Conservation (phyloP, 768 basidiomycete species). For the Kwoniella dendrophila region DNA sequence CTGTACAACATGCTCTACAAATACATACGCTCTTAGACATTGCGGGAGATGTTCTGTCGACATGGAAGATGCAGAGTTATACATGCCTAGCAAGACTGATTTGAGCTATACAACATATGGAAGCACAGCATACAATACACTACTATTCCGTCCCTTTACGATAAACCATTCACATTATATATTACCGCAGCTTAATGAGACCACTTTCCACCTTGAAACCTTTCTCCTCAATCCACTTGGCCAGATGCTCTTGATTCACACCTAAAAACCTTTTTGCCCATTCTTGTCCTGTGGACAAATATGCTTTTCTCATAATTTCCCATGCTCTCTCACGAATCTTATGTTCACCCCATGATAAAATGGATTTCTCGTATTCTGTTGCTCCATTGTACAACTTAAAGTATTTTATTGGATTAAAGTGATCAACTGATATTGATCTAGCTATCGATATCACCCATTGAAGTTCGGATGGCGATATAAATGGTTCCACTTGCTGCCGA, state of each 20-base stretch:
- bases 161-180: neutral
- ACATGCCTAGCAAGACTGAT: too few species aligned
- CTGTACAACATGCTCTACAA: too few species aligned
- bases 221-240: slow-evolving; percentile 17
- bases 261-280: slow-evolving; percentile 32
- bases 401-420: slow-evolving; percentile 35
- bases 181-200: slow-evolving; percentile 32
- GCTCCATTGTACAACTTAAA: slow-evolving; percentile 15
- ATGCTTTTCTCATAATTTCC: slow-evolving; percentile 36
- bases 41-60: neutral
- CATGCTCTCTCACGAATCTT: slow-evolving; percentile 40
- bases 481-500: neutral
- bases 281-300: slow-evolving; percentile 23
- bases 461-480: slow-evolving; percentile 1
- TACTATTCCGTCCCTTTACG: too few species aligned
- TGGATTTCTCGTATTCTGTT: slow-evolving; percentile 25
- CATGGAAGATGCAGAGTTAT: too few species aligned
- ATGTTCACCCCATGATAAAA: slow-evolving; percentile 35
- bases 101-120: too few species aligned
- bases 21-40: neutral
- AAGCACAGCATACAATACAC: too few species aligned
- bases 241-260: slow-evolving; percentile 8
- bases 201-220: slow-evolving; percentile 28
- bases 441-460: slow-evolving; percentile 7
- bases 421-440: slow-evolving; percentile 17